These are phyloP conservation scores for Nigrospora osmanthi DNA, from an alignment of 2,329 filamentous ascomycete species.

Conservation along the genomic window DNA sequence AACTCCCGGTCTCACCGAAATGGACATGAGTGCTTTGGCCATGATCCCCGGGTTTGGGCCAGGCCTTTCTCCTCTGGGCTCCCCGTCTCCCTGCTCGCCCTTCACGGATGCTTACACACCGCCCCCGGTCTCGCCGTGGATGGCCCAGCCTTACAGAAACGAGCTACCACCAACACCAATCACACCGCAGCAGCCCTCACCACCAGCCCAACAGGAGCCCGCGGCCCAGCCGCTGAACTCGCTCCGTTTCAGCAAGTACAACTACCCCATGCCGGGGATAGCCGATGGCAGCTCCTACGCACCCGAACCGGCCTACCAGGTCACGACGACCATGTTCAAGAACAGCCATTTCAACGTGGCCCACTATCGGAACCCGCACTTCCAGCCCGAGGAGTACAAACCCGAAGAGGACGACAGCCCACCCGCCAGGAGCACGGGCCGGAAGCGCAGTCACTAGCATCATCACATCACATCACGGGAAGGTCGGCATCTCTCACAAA, in stretches of 20 bases:
- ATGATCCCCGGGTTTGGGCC: conserved; percentile 37
- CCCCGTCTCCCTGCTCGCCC: conserved; percentile 25
- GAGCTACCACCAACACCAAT: conserved; percentile 8
- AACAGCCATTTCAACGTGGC: conserved; percentile 61
- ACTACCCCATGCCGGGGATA: conserved; percentile 27
- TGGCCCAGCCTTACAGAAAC: conserved; percentile 24
- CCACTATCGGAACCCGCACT: conserved; percentile 58
- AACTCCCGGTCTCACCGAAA: conserved; percentile 22
- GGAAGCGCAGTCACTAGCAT: neutral
- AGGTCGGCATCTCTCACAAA: too few relatives aligned
- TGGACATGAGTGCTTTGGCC: conserved; percentile 34
- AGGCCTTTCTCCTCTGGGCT: conserved; percentile 19
- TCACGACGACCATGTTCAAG: conserved; percentile 51
- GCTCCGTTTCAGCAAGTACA: conserved; percentile 48
- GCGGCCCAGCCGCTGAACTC: conserved; percentile 18
- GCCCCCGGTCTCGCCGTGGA: conserved; percentile 29
- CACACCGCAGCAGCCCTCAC: conserved; percentile 1
- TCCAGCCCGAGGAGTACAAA: conserved; percentile 46
- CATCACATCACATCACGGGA: too few relatives aligned
- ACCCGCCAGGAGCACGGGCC: conserved; percentile 10
- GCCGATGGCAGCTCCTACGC: conserved; percentile 25
- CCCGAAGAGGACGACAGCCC: conserved; percentile 28
- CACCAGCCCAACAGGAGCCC: conserved; percentile 9
- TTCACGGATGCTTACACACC: conserved; percentile 20
- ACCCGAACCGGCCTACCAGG: conserved; percentile 34